Base-by-base conservation (phyloP, 371 early-diverging fungal genomes). In the Dichotomocladium elegans region DNA sequence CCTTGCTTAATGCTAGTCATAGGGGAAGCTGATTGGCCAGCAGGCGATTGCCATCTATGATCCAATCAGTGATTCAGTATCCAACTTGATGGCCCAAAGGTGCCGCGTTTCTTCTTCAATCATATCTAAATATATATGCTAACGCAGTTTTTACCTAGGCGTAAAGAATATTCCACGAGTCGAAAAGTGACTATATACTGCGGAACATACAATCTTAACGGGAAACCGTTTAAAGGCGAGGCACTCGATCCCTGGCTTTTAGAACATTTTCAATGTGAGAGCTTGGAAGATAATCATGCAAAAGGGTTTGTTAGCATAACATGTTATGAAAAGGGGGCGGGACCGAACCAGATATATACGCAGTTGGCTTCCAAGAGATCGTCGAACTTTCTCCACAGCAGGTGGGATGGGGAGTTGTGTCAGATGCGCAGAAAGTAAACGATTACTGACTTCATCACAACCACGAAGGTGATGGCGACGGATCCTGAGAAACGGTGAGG, bases 191-290 rank as follows among this genome's bases (percentile, higher is more conserved):
- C 70, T n/a, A 73, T 93, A 19, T 82, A 84, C 55, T 65, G 86
- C 24, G 91, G 94, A n/a, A 90, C 95, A 3, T 96, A 89, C 69
- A 98, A 98, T 58, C 66, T 96, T 37, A 93, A 95, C 57, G 96
- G 98, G 27, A 80, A 80, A 31, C 31, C 72, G 0, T 90, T 87
- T 15, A 69, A 71, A 21, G 82, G 81, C 1, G 91, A 91, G 51
- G 53, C 75, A 0, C 44, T 91, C 15, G 79, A 79, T 10, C 63
- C 79, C 14, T 92, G 92, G 93, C 57, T 92, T 6, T 56, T 75
- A 30, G 64, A 78, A n/a, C 75, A 79, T 48, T 68, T 70, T 17
- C 50, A 59, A 58, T 72, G 79, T 79, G 61, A 61, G 55, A 21
- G 3, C 3, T 14, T 2, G 17, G 10, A 44, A n/a, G n/a, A n/a